phyloP scores from a whole-genome alignment of 345 rosid species.

The Boechera stricta region DNA sequence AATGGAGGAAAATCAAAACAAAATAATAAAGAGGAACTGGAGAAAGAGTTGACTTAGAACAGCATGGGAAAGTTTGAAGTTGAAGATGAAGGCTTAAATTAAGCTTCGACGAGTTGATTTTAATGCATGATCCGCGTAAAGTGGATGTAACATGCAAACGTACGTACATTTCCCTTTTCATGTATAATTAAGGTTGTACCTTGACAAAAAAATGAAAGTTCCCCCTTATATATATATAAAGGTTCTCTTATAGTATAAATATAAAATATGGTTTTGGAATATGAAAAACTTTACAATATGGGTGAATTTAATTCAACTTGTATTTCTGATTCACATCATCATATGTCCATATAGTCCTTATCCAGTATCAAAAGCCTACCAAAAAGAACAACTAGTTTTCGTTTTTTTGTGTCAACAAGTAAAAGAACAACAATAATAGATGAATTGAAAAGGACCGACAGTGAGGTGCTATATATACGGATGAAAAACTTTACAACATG shows the following conservation, averaged over 20 bases:
- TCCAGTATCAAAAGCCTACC: background rate
- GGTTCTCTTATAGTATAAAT: no score
- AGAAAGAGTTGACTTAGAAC: slow-evolving; percentile 26
- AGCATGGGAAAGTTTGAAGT: slow-evolving; percentile 36
- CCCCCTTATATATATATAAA: no score
- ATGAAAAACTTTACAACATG: background rate
- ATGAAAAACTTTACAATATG: background rate
- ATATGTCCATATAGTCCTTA: slow-evolving; percentile 11
- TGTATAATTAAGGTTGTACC: background rate
- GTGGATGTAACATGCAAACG: slow-evolving; percentile 41
- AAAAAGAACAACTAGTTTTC: background rate
- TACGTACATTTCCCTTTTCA: slow-evolving; percentile 27
- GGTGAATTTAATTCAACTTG: background rate
- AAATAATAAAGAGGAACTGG: background rate
- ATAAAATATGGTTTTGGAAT: background rate
- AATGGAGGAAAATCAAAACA: background rate
- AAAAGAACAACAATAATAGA: slow-evolving; percentile 3
- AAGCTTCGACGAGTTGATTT: slow-evolving; percentile 24
- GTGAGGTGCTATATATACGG: background rate
- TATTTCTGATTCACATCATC: background rate
- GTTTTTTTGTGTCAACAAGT: background rate
- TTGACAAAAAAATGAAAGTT: background rate
- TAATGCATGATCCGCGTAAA: slow-evolving; percentile 40
- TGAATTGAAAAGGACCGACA: slow-evolving; percentile 5
- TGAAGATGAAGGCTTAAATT: slow-evolving; percentile 32